Percentiles rank a stretch among this genome's conserved stretches.
Conservation (phyloP, 352 stramenopile genomes). For the Elongisporangium prolatum region DNA sequence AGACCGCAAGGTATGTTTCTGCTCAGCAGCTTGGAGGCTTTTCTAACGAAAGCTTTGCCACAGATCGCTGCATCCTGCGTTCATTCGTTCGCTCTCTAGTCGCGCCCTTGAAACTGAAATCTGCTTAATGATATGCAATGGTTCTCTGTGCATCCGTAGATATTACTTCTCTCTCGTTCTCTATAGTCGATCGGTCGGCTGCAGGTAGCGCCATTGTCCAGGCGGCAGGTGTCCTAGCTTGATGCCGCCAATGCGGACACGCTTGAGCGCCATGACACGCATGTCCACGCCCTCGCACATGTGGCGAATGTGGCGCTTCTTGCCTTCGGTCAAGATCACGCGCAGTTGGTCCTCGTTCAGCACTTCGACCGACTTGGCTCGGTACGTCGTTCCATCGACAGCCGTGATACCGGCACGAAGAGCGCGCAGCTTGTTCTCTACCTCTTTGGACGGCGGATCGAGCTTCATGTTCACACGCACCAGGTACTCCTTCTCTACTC, state of each 20-base stretch:
- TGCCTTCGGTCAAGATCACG: conserved; percentile 92
- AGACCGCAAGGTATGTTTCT: conserved; percentile 45
- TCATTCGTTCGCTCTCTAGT: conserved; percentile 28
- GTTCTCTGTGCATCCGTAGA: conserved; percentile 3
- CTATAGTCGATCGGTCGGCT: conserved; percentile 58
- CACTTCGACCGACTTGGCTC: conserved; percentile 71
- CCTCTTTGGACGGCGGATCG: conserved; percentile 28
- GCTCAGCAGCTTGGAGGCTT: neutral
- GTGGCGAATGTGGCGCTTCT: conserved; percentile 95
- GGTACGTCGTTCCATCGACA: conserved; percentile 58
- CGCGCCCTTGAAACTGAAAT: neutral
- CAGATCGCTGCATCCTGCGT: conserved; percentile 48
- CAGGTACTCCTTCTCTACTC: conserved; percentile 84
- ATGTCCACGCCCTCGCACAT: conserved; percentile 94
- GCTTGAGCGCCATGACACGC: conserved; percentile 87
- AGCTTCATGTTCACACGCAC: conserved; percentile 63
- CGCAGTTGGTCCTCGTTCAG: conserved; percentile 79
- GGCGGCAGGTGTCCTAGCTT: conserved; percentile 65
- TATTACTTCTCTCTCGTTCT: conserved; percentile 3
- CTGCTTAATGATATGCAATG: neutral
- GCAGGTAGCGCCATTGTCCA: conserved; percentile 79
- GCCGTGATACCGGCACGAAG: conserved; percentile 54
- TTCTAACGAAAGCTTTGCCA: neutral
- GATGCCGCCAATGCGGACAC: conserved; percentile 89
- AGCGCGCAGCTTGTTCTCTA: conserved; percentile 27